Conservation (phyloP, 1,139 yeast species). For the Yamadazyma kanchanaburiensis region DNA sequence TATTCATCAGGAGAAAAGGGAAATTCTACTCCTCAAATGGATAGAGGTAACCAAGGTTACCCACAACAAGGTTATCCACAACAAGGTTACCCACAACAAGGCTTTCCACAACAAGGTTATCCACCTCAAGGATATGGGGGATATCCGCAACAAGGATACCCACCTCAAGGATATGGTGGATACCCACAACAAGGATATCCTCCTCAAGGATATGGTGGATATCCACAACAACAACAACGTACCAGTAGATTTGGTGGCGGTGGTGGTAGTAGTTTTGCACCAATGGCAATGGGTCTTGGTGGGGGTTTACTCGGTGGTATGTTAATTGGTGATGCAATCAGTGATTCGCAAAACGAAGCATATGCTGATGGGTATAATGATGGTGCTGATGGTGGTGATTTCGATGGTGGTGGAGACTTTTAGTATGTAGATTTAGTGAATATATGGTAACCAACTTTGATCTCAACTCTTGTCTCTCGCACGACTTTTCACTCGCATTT, state of each 20-base stretch:
- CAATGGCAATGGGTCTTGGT: slow-evolving; percentile 65
- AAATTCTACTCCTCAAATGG: no score
- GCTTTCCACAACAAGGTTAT: slow-evolving; percentile 16
- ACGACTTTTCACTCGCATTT: slow-evolving; percentile 3
- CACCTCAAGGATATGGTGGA: slow-evolving; percentile 5
- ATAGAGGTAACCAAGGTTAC: slow-evolving; percentile 4
- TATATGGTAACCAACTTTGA: no score
- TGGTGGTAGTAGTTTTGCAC: slow-evolving; percentile 9
- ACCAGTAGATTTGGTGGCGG: slow-evolving; percentile 36
- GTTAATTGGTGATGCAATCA: slow-evolving; percentile 47
- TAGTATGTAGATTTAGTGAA: no score
- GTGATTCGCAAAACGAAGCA: slow-evolving; percentile 29
- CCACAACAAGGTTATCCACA: slow-evolving; percentile 15
- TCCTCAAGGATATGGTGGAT: slow-evolving; percentile 17
- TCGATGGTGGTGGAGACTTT: slow-evolving; percentile 26
- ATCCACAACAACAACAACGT: slow-evolving; percentile 14
- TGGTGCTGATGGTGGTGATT: slow-evolving; percentile 23
- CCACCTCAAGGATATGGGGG: slow-evolving; percentile 19
- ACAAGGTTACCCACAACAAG: slow-evolving; percentile 9
- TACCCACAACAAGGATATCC: slow-evolving; percentile 13
- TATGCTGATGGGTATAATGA: slow-evolving; percentile 27
- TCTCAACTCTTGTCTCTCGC: no score
- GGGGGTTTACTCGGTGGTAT: slow-evolving; percentile 80
- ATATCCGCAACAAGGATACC: slow-evolving; percentile 5
- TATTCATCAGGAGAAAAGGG: no score